Base-by-base conservation (phyloP, 108 stramenopile genomes). In the Discostella stelligeroides region DNA sequence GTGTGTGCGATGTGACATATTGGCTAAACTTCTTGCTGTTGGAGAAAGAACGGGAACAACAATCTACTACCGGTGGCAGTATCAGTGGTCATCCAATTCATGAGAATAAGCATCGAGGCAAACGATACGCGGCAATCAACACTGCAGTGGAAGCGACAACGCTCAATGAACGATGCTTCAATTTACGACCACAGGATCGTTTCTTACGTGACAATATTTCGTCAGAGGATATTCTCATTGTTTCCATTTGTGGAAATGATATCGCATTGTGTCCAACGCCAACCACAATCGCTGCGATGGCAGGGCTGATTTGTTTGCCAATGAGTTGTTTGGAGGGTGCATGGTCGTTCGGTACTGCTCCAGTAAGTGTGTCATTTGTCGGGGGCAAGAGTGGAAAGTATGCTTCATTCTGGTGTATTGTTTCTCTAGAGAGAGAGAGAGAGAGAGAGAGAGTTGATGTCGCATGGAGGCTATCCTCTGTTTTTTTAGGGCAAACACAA, bases 191-290 rank as follows among this genome's bases (percentile, higher is more conserved):
- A n/a, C 95, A 96, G 62, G 95, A 96, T 65, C 58, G 11, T 58
- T 94, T 96, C 56, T 48, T 94, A 0, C 82, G 91, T 1, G 95
- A 96, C 43, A 85, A 91, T 34, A 84, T 96, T 14, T 66, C 72
- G 9, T 15, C 73, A 4, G 56, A 86, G 9, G 95, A 96, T 61
- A 71, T 92, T 11, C 68, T 94, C 29, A 83, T 96, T 45, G 90
- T 96, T 0, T 84, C 82, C 39, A 71, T 94, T 55, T 90, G 95
- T 39, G 95, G 95, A 46, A 96, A 96, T 65, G 95, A 96, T 79
- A 79, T 96, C 43, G 95, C 95, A 18, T 50, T 94, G 28, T 50
- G 68, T 46, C 95, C 95, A 9, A 49, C 74, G 10, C 88, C 88
- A 0, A 92, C 91, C 61, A 96, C 95, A 0, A 89, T 92, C 57